These are phyloP conservation scores for Gonapodya prolifera DNA, from an alignment of 192 early-diverging fungal genomes.

Conservation along the genomic window DNA sequence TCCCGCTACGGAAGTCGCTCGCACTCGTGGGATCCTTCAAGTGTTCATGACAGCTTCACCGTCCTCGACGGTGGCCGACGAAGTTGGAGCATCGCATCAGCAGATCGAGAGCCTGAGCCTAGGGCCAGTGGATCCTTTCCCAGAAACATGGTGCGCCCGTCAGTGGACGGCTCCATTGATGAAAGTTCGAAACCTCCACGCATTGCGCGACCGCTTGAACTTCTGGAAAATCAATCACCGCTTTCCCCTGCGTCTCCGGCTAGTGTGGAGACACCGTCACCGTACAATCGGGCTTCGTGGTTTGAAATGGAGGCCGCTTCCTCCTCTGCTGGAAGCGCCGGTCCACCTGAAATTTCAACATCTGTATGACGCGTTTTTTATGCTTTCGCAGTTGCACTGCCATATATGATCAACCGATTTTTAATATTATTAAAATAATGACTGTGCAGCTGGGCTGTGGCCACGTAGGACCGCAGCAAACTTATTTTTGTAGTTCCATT, in stretches of 20 bases:
- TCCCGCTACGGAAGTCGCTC: not conserved
- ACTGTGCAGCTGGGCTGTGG: not conserved
- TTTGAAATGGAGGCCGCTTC: too few species aligned
- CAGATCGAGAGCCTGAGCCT: too few species aligned
- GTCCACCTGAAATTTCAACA: not conserved
- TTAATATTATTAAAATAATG: too few species aligned
- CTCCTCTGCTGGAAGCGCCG: too few species aligned
- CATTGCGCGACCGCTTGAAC: not conserved
- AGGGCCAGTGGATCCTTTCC: not conserved
- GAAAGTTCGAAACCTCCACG: not conserved
- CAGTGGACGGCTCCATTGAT: not conserved
- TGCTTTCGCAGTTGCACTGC: too few species aligned
- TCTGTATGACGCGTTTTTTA: not conserved
- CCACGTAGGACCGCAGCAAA: not conserved
- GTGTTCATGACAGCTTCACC: too few species aligned
- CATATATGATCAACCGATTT: too few species aligned
- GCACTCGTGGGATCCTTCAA: not conserved
- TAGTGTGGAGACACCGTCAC: too few species aligned
- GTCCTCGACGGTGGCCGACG: too few species aligned
- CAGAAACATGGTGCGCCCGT: not conserved
- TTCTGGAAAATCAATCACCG: not conserved
- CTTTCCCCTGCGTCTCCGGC: too few species aligned
- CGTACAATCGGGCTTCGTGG: too few species aligned
- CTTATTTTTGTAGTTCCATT: not conserved
- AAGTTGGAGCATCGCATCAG: too few species aligned